A percentile compares a stretch with the other conserved stretches of the same genome.
phyloP scores from a whole-genome alignment of 108 stramenopile genomes.

The Nitzschia inconspicua region DNA sequence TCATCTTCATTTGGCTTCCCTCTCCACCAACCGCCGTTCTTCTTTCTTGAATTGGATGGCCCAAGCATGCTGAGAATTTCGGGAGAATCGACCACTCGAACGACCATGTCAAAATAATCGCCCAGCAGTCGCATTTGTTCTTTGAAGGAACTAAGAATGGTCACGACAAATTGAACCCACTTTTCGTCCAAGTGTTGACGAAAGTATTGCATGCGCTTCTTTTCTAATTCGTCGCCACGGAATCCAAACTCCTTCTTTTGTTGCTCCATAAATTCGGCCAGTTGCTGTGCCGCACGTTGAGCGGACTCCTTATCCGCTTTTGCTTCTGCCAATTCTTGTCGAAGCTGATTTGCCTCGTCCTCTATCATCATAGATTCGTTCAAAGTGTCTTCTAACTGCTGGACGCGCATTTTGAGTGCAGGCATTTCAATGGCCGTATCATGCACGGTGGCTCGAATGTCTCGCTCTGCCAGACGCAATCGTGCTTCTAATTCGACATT shows the following conservation, averaged over 20 bases:
- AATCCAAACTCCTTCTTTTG: slow-evolving; percentile 24
- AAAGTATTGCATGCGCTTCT: slow-evolving; percentile 10
- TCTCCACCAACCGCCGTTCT: slow-evolving; percentile 13
- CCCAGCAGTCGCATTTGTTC: slow-evolving; percentile 36
- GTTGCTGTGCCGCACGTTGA: slow-evolving; percentile 17
- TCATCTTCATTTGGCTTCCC: slow-evolving; percentile 8
- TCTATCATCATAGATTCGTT: slow-evolving; percentile 15
- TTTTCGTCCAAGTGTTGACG: slow-evolving; percentile 24
- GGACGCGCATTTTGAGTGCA: slow-evolving; percentile 25
- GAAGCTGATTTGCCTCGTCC: slow-evolving; percentile 21
- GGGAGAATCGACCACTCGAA: slow-evolving; percentile 32
- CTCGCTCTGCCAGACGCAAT: slow-evolving; percentile 16
- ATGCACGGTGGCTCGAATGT: slow-evolving; percentile 14
- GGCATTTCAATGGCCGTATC: slow-evolving; percentile 39
- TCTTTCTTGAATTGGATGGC: not conserved
- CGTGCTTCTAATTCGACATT: slow-evolving; percentile 9
- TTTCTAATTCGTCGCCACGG: slow-evolving; percentile 25
- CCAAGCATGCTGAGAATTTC: slow-evolving; percentile 32
- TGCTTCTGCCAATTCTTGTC: slow-evolving; percentile 26
- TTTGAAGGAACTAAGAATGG: slow-evolving; percentile 26
- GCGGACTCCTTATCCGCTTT: slow-evolving; percentile 35
- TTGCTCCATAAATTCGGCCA: slow-evolving; percentile 31
- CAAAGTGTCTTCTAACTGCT: slow-evolving; percentile 23
- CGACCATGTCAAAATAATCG: slow-evolving; percentile 41
- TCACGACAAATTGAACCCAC: slow-evolving; percentile 38